Evolutionary conservation across 257 asterid genomes (phyloP), one percentile per base, ranked within the genome.

Genomic region (Petrea volubilis): DNA sequence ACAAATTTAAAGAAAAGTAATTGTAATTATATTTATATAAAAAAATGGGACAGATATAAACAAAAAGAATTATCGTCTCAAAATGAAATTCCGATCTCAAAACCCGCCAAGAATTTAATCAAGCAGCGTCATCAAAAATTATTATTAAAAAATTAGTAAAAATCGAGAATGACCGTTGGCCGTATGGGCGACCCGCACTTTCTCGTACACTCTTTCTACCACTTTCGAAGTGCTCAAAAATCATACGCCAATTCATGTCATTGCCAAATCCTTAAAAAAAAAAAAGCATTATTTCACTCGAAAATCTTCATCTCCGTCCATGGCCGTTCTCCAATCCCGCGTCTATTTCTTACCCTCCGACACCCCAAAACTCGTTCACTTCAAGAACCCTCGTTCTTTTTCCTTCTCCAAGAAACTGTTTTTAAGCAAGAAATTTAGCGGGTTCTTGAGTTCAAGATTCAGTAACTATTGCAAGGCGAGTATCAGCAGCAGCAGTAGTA

Each of bases 251-350:
- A 43, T 15, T 33, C 13, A n/a, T n/a, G n/a, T n/a, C n/a, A n/a
- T n/a, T n/a, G 38, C 74, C 68, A 70, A 41, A 43, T 7, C 68
- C n/a, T n/a, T n/a, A n/a, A n/a, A n/a, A n/a, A n/a, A n/a, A n/a
- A n/a, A 70, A 25, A 27, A 14, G 15, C 15, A 12, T 60, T 38
- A 38, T 41, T 53, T 10, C 51, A 15, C 51, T 14, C 14, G 20
- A 23, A 24, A 27, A 28, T 10, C 28, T 68, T 36, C 77, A 47
- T 25, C 68, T 73, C 46, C 71, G 67, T 61, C 84, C 53, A 90
- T 90, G 96, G 88, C 90, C 46, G 63, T 86, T 49, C 86, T 81
- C 41, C 96, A 84, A 71, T 46, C 77, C 73, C 82, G 73, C 71
- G 78, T 68, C 68, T 69, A 53, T 24, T 77, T 53, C 44, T 57